These are phyloP conservation scores for Lantana camara DNA, from an alignment of 257 asterid genomes.

Conservation along the genomic window DNA sequence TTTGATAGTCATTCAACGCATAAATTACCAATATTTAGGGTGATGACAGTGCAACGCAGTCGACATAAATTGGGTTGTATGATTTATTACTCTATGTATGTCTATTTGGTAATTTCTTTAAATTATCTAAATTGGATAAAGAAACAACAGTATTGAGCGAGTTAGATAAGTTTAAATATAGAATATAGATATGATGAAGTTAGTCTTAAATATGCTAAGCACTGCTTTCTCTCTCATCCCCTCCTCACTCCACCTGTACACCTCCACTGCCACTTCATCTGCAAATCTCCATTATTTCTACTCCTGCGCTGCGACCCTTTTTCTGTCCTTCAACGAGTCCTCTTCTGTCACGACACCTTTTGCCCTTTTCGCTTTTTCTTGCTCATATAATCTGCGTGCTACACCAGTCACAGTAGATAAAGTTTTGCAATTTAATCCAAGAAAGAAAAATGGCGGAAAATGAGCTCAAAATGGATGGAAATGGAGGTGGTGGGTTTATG, in stretches of 20 bases:
- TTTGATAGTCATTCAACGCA: too few species aligned
- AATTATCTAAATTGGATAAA: background rate
- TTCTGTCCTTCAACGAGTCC: background rate
- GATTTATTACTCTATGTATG: background rate
- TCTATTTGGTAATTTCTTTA: background rate
- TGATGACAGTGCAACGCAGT: background rate
- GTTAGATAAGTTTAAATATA: too few species aligned
- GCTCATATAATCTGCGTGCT: constrained; percentile 17
- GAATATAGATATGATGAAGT: background rate
- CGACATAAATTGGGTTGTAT: background rate
- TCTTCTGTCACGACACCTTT: constrained; percentile 22
- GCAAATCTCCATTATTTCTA: constrained; percentile 13
- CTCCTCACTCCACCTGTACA: constrained; percentile 29
- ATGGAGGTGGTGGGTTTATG: background rate
- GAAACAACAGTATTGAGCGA: too few species aligned
- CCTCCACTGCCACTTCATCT: constrained; percentile 10
- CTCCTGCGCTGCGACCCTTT: constrained; percentile 6
- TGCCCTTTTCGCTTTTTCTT: background rate
- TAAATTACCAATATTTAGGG: background rate
- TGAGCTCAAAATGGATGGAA: constrained; percentile 7
- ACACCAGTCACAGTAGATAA: background rate
- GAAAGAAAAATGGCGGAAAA: background rate
- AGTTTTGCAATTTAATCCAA: background rate
- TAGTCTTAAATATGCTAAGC: background rate
- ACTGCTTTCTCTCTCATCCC: constrained; percentile 38